Evolutionary conservation across 306 rosid genomes (phyloP), one percentile per base, ranked within the genome.

Genomic region (Lathyrus oleraceus): DNA sequence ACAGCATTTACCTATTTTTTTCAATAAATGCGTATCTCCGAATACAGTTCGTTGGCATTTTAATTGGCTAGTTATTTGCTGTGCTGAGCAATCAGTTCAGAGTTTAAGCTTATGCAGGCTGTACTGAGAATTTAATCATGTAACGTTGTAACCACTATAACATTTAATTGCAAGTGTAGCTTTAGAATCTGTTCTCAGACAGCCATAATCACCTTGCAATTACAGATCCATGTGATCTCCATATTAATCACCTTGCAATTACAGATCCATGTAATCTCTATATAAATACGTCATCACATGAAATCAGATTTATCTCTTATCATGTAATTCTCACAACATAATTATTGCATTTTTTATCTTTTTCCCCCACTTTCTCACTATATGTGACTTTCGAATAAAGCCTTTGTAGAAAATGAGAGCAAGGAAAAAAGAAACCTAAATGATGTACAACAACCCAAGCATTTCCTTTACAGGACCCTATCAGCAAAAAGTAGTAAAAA

Each of bases 341-440:
- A 13, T 30, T 59, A 40, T 59, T 30, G 65, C 65, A 30, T 15
- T 14, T 58, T 58, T n/a, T 28, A 28, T 30, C 20, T 8, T 27
- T 58, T 58, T 58, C 64, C 42, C 10, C 30, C 65, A 15, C 40
- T 54, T 23, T 5, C 39, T 59, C 44, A 30, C 43, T 59, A 12
- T 59, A 59, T 9, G 23, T 9, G 23, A 15, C 44, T 32, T n/a
- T 30, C 13, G 3, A 71, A 48, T 30, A 72, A 60, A 61, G 52
- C 69, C 39, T 20, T 19, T 25, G 20, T 32, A 61, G 40, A 23
- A 23, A 66, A 48, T 12, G 8, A 44, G 36, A 63, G 20, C 49
- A 51, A 49, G 36, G 47, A 76, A 54, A 49, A 71, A 54, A 49
- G 54, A 49, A 11, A 43, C 39, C 23, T 27, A 23, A 40, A 51